A percentile compares a stretch with the other conserved stretches of the same genome.
Evolutionary conservation across 164 flowering plant genomes (phyloP).

Genomic region (Sextonia rubra): DNA sequence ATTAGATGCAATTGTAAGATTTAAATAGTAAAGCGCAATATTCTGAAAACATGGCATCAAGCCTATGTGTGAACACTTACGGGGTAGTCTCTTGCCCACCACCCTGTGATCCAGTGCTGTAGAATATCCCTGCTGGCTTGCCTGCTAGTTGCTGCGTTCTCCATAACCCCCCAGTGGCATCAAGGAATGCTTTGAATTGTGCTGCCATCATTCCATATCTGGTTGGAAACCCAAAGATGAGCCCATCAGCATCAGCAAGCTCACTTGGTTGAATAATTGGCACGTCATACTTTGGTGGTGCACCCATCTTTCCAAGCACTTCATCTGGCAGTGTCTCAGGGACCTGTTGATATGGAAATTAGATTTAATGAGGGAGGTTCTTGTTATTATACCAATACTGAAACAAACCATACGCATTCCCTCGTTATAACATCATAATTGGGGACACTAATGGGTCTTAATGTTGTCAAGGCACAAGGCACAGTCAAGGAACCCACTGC

Average conservation of each 20-base stretch:
- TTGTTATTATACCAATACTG: neutral
- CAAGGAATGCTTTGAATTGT: constrained; percentile 84
- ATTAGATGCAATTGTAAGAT: too few species aligned
- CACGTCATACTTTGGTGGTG: constrained; percentile 74
- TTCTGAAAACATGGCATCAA: neutral
- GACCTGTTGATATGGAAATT: constrained; percentile 36
- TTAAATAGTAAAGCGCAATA: too few species aligned
- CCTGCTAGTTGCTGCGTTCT: constrained; percentile 80
- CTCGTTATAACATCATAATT: too few species aligned
- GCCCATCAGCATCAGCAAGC: constrained; percentile 85
- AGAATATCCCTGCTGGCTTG: constrained; percentile 87
- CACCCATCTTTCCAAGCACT: constrained; percentile 79
- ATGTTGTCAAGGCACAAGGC: too few species aligned
- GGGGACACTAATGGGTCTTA: too few species aligned
- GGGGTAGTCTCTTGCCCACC: constrained; percentile 93
- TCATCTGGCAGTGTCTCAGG: constrained; percentile 78
- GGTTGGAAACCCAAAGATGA: constrained; percentile 86
- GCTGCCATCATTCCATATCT: constrained; percentile 96
- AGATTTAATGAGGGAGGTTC: neutral
- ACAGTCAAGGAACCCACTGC: too few species aligned
- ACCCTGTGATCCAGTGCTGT: constrained; percentile 86
- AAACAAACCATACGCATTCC: neutral
- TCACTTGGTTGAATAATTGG: constrained; percentile 65
- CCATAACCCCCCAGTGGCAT: constrained; percentile 88
- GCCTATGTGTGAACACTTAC: constrained; percentile 34